Evolutionary conservation across 441 rosid species (phyloP), one percentile per base, ranked within the genome.

Genomic region (Heliophila coronopifolia): DNA sequence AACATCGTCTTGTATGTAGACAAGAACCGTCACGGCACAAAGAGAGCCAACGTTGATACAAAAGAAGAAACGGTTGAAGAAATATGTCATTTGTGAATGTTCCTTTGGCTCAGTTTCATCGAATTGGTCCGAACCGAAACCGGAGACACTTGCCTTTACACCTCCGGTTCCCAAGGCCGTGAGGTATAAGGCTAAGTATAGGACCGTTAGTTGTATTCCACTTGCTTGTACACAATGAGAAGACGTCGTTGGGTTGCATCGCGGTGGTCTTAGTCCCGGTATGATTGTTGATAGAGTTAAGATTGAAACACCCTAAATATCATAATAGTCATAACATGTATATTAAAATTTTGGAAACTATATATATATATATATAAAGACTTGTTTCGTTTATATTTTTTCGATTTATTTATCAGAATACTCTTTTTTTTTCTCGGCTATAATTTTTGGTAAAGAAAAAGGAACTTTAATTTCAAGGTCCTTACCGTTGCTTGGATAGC

Each of bases 111-210:
- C 85, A 0, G 73, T 64, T 3, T 90, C 95, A 30, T 86, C 89
- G 67, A 90, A 90, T 9, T 90, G 97, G 61, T 90, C 97, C 0
- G 97, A 90, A 0, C 91, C 97, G 17, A 90, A 90, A 3, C 95
- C 97, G 0, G 97, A 90, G 3, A 90, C 97, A 39, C 97, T 90
- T 10, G 97, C 86, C 63, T 90, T 90, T 16, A 90, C 71, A 1
- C 97, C 95, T 3, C 97, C 95, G 2, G 97, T 90, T 36, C 97
- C 97, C 0, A 90, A 78, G n/a, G 97, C 97, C 0, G 83, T 72
- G 13, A 85, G 58, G 73, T 90, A 90, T n/a, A 90, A 71, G 2
- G 92, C 91, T 30, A 72, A n/a, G 54, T 90, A 78, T 37, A 90
- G 77, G 26, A 78, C 76, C 7, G 16, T 60, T 5, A 90, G 75